A percentile compares a stretch with the other conserved stretches of the same genome.
phyloP scores from a whole-genome alignment of 2,329 filamentous ascomycete genomes.

The Pseudonectria foliicola region DNA sequence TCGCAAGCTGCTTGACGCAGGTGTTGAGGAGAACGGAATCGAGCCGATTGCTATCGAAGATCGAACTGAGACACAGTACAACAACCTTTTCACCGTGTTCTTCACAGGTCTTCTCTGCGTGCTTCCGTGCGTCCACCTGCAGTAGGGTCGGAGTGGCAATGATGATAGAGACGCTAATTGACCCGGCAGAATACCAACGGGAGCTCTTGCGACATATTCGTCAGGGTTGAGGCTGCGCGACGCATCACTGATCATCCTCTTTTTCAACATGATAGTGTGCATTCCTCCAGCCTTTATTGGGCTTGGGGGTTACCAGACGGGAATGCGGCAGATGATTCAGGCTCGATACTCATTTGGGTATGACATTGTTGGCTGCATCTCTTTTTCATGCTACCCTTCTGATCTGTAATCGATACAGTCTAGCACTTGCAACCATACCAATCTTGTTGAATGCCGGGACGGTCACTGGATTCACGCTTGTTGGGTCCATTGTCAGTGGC shows the following conservation, averaged over 20 bases:
- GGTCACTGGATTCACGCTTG: constrained; percentile 49
- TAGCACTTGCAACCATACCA: constrained; percentile 44
- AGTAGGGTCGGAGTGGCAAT: constrained; percentile 3
- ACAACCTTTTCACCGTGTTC: constrained; percentile 54
- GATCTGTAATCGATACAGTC: constrained; percentile 17
- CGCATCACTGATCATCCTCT: constrained; percentile 49
- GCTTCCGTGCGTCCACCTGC: constrained; percentile 41
- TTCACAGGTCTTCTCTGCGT: constrained; percentile 51
- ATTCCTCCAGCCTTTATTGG: constrained; percentile 49
- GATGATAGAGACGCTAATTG: neutral
- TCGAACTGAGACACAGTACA: constrained; percentile 45
- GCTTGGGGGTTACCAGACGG: constrained; percentile 47
- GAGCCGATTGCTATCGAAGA: constrained; percentile 48
- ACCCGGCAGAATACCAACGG: constrained; percentile 43
- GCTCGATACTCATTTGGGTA: constrained; percentile 54
- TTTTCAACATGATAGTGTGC: constrained; percentile 49
- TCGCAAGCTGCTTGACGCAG: constrained; percentile 34
- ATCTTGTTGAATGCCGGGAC: constrained; percentile 50
- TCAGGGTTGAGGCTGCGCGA: constrained; percentile 50
- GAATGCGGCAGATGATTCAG: constrained; percentile 53
- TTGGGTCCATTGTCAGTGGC: constrained; percentile 50
- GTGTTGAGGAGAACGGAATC: constrained; percentile 48
- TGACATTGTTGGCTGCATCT: neutral
- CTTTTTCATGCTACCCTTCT: neutral
- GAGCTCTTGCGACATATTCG: constrained; percentile 47